Conservation (phyloP, 306 rosid genomes). For the Quercus suber region DNA sequence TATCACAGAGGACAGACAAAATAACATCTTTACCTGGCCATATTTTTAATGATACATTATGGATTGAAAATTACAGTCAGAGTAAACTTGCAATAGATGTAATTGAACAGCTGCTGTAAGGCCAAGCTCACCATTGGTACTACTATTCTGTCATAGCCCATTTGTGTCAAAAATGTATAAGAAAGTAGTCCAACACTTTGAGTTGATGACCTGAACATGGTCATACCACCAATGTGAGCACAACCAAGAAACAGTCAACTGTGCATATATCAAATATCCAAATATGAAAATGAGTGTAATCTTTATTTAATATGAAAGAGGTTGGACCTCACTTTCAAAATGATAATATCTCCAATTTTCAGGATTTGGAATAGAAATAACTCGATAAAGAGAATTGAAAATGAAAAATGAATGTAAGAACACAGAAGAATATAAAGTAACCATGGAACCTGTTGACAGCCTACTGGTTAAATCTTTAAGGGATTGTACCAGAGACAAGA, state of each 20-base stretch:
- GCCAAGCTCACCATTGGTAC: conserved; percentile 49
- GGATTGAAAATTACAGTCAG: too few species aligned
- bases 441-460: too few species aligned
- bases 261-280: background rate
- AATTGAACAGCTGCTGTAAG: background rate
- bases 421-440: background rate
- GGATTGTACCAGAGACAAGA: too few species aligned
- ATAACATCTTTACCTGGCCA: too few species aligned
- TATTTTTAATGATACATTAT: too few species aligned
- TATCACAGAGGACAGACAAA: too few species aligned
- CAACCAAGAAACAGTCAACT: background rate
- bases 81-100: too few species aligned
- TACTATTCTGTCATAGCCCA: conserved; percentile 47
- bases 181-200: conserved; percentile 61
- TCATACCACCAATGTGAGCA: background rate
- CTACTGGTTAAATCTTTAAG: too few species aligned
- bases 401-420: background rate
- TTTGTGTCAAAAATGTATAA: conserved; percentile 43
- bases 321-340: background rate
- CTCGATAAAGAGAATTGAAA: too few species aligned
- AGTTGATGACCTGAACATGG: conserved; percentile 37
- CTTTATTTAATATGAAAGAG: background rate
- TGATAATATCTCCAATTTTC: background rate
- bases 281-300: background rate
- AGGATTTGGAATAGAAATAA: background rate